Evolutionary conservation across 495 filamentous ascomycete genomes (phyloP).

Genomic region (Cercophora newfieldiana): DNA sequence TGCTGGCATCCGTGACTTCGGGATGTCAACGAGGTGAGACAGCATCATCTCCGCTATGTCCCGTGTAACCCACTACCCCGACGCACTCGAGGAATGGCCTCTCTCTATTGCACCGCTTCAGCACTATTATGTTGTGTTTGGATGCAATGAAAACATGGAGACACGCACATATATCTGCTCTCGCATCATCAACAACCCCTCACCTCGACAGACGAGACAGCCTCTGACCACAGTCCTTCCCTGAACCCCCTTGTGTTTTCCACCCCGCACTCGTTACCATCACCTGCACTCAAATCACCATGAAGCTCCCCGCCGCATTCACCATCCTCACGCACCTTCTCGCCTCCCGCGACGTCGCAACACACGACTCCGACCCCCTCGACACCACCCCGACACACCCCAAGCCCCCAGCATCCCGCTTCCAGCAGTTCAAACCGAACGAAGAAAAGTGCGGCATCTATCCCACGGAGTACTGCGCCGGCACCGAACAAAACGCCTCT

Average conservation of each 20-base stretch:
- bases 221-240: neutral
- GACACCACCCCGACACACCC: neutral
- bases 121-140: neutral
- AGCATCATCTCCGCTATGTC: neutral
- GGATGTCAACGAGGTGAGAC: neutral
- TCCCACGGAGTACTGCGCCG: slow-evolving; percentile 30
- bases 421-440: neutral
- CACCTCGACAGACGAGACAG: neutral
- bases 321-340: neutral
- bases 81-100: too few relatives aligned
- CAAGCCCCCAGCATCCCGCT: neutral
- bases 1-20: too few relatives aligned
- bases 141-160: neutral
- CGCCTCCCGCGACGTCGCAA: neutral
- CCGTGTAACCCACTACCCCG: neutral
- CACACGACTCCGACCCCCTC: neutral
- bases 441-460: neutral
- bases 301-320: neutral
- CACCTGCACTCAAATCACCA: neutral
- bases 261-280: neutral
- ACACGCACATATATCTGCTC: neutral
- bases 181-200: neutral
- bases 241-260: neutral
- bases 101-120: too few relatives aligned
- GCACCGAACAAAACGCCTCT: slow-evolving; percentile 36